Conservation (phyloP, 441 rosid genomes). For the Viola pubescens region DNA sequence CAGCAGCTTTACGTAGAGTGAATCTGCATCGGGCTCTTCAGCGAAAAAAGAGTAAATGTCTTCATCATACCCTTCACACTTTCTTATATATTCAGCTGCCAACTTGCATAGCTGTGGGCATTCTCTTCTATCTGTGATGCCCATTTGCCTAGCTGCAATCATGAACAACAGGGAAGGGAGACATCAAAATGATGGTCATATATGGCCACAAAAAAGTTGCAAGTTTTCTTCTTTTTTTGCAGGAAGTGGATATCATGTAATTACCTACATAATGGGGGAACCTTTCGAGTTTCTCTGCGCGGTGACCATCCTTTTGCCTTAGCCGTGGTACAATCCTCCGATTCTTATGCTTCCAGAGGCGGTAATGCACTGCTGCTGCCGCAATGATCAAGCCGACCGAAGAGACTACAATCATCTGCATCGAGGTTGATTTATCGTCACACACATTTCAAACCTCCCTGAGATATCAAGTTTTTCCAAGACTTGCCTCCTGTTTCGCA, state of each 20-base stretch:
- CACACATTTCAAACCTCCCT: slow-evolving; percentile 2
- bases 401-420: slow-evolving; percentile 60
- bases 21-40: slow-evolving; percentile 65
- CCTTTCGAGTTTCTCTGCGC: slow-evolving; percentile 67
- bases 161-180: not conserved
- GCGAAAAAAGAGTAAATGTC: slow-evolving; percentile 70
- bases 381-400: slow-evolving; percentile 62
- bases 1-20: slow-evolving; percentile 81
- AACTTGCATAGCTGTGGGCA: slow-evolving; percentile 82
- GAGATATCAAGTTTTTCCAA: too few species aligned
- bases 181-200: not conserved
- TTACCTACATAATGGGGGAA: slow-evolving; percentile 96
- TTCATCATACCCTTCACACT: slow-evolving; percentile 67
- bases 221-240: not conserved
- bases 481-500: not conserved
- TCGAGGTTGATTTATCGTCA: slow-evolving; percentile 41
- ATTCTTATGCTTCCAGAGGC: slow-evolving; percentile 39
- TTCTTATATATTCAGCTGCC: slow-evolving; percentile 72
- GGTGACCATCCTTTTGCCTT: slow-evolving; percentile 38
- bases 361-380: slow-evolving; percentile 48
- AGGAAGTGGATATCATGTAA: not conserved
- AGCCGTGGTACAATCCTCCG: slow-evolving; percentile 65
- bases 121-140: slow-evolving; percentile 72
- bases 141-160: slow-evolving; percentile 86
- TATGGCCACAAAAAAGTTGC: not conserved